Evolutionary conservation across 495 filamentous ascomycete species (phyloP), one percentile per base, ranked within the genome.

Genomic region (Penicillium herquei): DNA sequence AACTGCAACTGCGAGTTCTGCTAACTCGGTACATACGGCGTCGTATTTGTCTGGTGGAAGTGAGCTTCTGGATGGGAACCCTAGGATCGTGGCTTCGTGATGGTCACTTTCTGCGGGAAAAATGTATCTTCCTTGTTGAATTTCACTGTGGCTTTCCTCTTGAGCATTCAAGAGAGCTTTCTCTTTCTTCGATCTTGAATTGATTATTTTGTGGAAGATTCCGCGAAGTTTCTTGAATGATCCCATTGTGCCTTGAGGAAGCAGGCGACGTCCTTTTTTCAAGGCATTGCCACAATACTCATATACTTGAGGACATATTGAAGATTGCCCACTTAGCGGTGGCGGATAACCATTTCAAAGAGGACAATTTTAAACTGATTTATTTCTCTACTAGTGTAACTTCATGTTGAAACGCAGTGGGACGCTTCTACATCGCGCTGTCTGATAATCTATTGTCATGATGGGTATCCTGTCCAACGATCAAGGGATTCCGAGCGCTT

Each of bases 71-170:
- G 63, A 66, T 13, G 63, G 63, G 35, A 66, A 66, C 1, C 63
- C 59, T 8, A 66, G 55, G 13, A 66, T 61, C 6, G 63, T 63
- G 7, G 63, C 63, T 44, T 54, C 43, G 47, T 66, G 63, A 3
- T 31, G 60, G 6, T 63, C 49, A 16, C 48, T 58, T 52, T 66
- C 63, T 16, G 57, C 51, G 3, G 60, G 63, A n/a, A 66, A 61
- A 35, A 56, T 21, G 45, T 59, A 66, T 13, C 34, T 39, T 8
- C 57, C 54, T 33, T 40, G 18, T 30, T 59, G 46, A 14, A 46
- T 46, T 33, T 46, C 43, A 32, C 43, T 46, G 43, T 32, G 43
- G 8, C 13, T 30, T 13, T 13, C 12, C 32, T 31, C 21, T 3
- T 32, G 7, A 14, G 43, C 3, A 6, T 1, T 16, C 1, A 7